Conservation (phyloP, 192 early-diverging fungal genomes). For the Coemansia umbellata region DNA sequence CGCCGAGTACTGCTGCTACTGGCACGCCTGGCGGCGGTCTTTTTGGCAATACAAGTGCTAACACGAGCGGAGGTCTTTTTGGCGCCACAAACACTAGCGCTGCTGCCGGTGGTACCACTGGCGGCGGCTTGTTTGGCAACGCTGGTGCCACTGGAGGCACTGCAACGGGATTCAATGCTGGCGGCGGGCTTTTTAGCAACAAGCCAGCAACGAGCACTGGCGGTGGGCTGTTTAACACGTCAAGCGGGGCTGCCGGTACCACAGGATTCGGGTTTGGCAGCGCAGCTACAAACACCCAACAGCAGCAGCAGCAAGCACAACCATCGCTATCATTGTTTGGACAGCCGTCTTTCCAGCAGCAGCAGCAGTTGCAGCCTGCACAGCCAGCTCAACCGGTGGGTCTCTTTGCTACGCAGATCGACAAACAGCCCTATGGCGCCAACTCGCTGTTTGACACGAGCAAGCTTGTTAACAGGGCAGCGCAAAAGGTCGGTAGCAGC, state of each 20-base stretch:
- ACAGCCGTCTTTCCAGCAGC: not conserved
- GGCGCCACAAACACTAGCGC: constrained; percentile 23
- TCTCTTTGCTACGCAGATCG: constrained; percentile 68
- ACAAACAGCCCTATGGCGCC: constrained; percentile 82
- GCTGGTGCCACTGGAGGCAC: constrained; percentile 13
- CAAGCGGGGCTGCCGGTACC: not conserved
- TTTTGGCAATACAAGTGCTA: constrained; percentile 15
- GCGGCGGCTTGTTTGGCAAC: constrained; percentile 17
- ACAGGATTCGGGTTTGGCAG: too few relatives aligned
- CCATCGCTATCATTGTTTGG: constrained; percentile 20
- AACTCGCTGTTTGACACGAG: constrained; percentile 71
- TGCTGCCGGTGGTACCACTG: constrained; percentile 26
- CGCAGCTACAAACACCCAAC: constrained; percentile 3
- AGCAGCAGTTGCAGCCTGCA: constrained; percentile 38
- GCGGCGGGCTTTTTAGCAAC: constrained; percentile 9
- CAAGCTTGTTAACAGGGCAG: constrained; percentile 19
- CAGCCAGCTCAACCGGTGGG: constrained; percentile 3
- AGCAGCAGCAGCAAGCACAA: constrained; percentile 13
- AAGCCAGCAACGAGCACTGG: not conserved
- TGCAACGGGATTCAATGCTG: too few relatives aligned
- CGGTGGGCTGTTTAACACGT: not conserved
- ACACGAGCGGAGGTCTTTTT: constrained; percentile 47
- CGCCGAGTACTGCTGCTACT: constrained; percentile 23
- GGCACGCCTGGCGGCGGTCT: not conserved
- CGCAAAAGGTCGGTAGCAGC: constrained; percentile 21